Conservation (phyloP, 495 filamentous ascomycete genomes). For the Bryoglossum gracile region DNA sequence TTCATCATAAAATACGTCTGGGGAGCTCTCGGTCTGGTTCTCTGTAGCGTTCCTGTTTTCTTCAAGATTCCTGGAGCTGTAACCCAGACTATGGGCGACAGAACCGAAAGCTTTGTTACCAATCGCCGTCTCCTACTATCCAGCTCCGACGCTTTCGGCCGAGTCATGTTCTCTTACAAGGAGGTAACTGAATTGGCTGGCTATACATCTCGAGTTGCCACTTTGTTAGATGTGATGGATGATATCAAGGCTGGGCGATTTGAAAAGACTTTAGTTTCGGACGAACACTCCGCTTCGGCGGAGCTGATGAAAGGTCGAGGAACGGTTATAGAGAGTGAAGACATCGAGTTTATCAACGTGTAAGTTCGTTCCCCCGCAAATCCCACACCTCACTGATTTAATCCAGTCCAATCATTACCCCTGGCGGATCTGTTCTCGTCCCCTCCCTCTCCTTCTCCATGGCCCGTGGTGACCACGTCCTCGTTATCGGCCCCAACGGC, state of each 20-base stretch:
- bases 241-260: constrained; percentile 84
- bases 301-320: constrained; percentile 76
- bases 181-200: constrained; percentile 93
- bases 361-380: constrained; percentile 21
- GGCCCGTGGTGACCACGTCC: constrained; percentile 75
- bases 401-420: constrained; percentile 78
- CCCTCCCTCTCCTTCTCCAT: constrained; percentile 78
- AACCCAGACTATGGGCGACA: constrained; percentile 74
- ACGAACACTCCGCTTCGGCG: constrained; percentile 69
- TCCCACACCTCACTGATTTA: constrained; percentile 3
- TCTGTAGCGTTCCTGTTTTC: constrained; percentile 96
- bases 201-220: constrained; percentile 87
- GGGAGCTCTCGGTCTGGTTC: constrained; percentile 84
- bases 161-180: constrained; percentile 97
- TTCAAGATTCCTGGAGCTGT: constrained; percentile 77
- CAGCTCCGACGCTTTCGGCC: constrained; percentile 91
- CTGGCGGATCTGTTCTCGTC: constrained; percentile 89
- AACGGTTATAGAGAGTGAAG: constrained; percentile 62
- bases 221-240: constrained; percentile 86
- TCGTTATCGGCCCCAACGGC: constrained; percentile 94
- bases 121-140: constrained; percentile 86
- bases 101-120: constrained; percentile 92
- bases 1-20: constrained; percentile 99
- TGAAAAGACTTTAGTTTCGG: constrained; percentile 92
- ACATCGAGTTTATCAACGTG: constrained; percentile 84